Evolutionary conservation across 345 rosid genomes (phyloP).

Genomic region (Citrus cavaleriei): DNA sequence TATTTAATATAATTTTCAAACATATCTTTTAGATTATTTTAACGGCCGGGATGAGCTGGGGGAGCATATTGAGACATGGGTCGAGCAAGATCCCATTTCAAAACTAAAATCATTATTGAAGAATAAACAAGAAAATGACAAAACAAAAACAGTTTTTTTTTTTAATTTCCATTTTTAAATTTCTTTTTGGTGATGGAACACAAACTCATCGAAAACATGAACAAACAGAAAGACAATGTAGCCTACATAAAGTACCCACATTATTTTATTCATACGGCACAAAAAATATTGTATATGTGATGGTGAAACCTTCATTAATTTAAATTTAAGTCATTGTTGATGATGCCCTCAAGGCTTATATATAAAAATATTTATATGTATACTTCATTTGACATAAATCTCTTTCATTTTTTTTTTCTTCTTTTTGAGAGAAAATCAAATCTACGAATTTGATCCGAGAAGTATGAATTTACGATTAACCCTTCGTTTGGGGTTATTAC

Average conservation of each 20-base stretch:
- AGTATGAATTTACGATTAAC: neutral
- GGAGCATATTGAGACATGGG: slow-evolving; percentile 40
- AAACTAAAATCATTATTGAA: slow-evolving; percentile 57
- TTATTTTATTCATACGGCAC: neutral
- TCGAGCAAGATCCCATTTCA: slow-evolving; percentile 39
- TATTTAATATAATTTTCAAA: neutral
- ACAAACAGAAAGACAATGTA: slow-evolving; percentile 19
- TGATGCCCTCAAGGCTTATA: neutral
- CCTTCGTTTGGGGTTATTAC: neutral
- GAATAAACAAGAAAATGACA: slow-evolving; percentile 76
- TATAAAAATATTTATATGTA: neutral
- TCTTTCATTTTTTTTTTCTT: neutral
- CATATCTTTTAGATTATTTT: slow-evolving; percentile 13
- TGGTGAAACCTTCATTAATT: neutral
- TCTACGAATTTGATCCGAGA: neutral
- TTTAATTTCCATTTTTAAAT: neutral
- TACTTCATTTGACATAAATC: neutral
- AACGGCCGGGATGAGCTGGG: slow-evolving; percentile 55
- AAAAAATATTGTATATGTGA: neutral
- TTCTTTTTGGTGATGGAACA: neutral
- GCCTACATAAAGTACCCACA: slow-evolving; percentile 7
- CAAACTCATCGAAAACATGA: slow-evolving; percentile 27
- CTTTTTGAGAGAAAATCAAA: neutral
- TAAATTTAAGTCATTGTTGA: neutral
- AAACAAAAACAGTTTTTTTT: slow-evolving; percentile 26